Evolutionary conservation across 1,139 yeast species (phyloP).

Genomic region (Hansenula sp.): DNA sequence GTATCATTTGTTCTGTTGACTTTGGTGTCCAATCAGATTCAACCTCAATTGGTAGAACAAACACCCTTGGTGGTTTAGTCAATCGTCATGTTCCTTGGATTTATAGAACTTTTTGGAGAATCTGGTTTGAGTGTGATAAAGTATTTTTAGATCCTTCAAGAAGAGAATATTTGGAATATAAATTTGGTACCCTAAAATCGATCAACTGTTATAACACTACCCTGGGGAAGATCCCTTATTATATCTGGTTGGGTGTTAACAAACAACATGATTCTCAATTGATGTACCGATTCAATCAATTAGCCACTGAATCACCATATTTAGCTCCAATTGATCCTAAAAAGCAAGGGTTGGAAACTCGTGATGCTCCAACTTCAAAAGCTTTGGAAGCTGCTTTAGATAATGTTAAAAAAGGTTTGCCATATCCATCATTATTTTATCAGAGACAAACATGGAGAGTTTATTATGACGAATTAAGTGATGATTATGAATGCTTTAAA

Average conservation of each 20-base stretch:
- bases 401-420: slow-evolving; percentile 61
- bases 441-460: slow-evolving; percentile 77
- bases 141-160: slow-evolving; percentile 78
- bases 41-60: slow-evolving; percentile 64
- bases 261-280: slow-evolving; percentile 58
- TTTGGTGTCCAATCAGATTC: slow-evolving; percentile 73
- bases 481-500: slow-evolving; percentile 66
- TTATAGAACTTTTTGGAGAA: slow-evolving; percentile 76
- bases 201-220: slow-evolving; percentile 59
- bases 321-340: slow-evolving; percentile 49
- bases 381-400: slow-evolving; percentile 74
- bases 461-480: slow-evolving; percentile 68
- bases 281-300: slow-evolving; percentile 60
- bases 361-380: slow-evolving; percentile 43
- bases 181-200: slow-evolving; percentile 75
- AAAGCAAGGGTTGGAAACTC: slow-evolving; percentile 20
- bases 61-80: slow-evolving; percentile 70
- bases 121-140: slow-evolving; percentile 84
- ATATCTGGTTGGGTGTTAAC: slow-evolving; percentile 80
- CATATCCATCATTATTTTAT: slow-evolving; percentile 76
- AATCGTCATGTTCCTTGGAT: slow-evolving; percentile 76
- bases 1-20: slow-evolving; percentile 69
- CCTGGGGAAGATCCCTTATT: slow-evolving; percentile 75
- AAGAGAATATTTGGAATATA: slow-evolving; percentile 78
- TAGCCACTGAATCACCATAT: slow-evolving; percentile 80